Evolutionary conservation across 306 rosid species (phyloP).

Genomic region (Vigna angularis): DNA sequence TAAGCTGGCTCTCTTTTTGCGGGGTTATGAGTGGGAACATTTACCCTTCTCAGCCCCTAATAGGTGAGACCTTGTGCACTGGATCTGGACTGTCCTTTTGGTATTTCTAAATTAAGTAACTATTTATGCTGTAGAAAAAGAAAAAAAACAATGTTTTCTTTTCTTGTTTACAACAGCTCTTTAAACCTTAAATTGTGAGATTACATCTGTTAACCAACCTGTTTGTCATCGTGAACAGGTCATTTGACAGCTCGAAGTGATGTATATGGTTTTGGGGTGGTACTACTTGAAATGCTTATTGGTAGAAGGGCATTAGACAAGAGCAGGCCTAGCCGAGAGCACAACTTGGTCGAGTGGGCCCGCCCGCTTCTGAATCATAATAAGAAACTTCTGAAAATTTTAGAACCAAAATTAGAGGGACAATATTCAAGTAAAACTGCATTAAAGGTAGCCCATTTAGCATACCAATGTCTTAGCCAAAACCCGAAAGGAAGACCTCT

Average conservation of each 20-base stretch:
- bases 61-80: background rate
- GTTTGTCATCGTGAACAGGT: conserved; percentile 59
- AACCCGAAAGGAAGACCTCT: conserved; percentile 93
- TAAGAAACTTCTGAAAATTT: conserved; percentile 71
- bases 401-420: conserved; percentile 88
- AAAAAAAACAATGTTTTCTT: background rate
- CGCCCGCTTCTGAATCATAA: conserved; percentile 85
- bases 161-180: conserved; percentile 16
- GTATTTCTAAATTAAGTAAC: background rate
- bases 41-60: background rate
- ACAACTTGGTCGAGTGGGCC: conserved; percentile 94
- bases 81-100: background rate
- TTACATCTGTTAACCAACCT: conserved; percentile 38
- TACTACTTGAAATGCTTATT: conserved; percentile 87
- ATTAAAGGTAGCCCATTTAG: conserved; percentile 72
- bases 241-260: conserved; percentile 95
- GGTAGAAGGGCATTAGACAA: conserved; percentile 91
- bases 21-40: background rate
- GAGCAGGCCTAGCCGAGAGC: conserved; percentile 93
- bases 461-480: conserved; percentile 89
- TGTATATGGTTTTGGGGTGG: conserved; percentile 94
- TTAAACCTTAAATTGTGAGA: conserved; percentile 14
- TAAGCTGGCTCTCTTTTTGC: too few relatives aligned
- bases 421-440: conserved; percentile 75
- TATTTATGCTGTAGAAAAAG: background rate